Evolutionary conservation across 306 rosid genomes (phyloP).

Genomic region (Glycine soja): DNA sequence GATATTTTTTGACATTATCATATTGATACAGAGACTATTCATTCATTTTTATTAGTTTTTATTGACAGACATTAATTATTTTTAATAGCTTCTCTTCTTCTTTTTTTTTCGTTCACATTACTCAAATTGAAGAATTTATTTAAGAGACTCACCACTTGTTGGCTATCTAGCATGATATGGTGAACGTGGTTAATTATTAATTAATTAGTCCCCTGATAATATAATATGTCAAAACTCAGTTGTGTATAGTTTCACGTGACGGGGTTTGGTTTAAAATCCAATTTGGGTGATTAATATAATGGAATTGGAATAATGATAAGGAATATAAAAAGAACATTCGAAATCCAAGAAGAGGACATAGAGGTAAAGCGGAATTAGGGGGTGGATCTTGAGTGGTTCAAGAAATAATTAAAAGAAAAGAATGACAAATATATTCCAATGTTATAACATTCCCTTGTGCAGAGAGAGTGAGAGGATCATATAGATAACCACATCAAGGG

Average conservation of each 20-base stretch:
- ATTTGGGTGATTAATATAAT: constrained; percentile 47
- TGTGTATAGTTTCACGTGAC: constrained; percentile 73
- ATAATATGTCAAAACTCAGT: constrained; percentile 3
- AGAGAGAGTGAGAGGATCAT: constrained; percentile 38
- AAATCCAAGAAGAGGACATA: constrained; percentile 54
- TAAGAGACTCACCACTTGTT: too few species aligned
- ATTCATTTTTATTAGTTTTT: too few species aligned
- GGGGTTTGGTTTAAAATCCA: constrained; percentile 62
- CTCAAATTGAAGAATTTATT: too few species aligned
- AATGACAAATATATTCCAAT: constrained; percentile 30
- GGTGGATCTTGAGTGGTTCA: constrained; percentile 56
- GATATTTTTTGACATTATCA: too few species aligned
- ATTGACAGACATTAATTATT: too few species aligned
- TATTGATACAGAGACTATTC: too few species aligned
- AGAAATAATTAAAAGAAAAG: constrained; percentile 42
- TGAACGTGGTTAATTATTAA: neutral
- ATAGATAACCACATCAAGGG: constrained; percentile 57
- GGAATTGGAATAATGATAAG: constrained; percentile 49
- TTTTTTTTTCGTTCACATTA: too few species aligned
- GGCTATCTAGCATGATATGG: too few species aligned
- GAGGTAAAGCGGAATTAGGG: constrained; percentile 48
- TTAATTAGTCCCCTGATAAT: neutral
- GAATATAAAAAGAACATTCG: constrained; percentile 55
- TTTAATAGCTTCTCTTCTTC: too few species aligned
- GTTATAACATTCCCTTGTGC: constrained; percentile 60